Evolutionary conservation across 257 asterid genomes (phyloP), one percentile per base, ranked within the genome.

Genomic region (Petrea volubilis): DNA sequence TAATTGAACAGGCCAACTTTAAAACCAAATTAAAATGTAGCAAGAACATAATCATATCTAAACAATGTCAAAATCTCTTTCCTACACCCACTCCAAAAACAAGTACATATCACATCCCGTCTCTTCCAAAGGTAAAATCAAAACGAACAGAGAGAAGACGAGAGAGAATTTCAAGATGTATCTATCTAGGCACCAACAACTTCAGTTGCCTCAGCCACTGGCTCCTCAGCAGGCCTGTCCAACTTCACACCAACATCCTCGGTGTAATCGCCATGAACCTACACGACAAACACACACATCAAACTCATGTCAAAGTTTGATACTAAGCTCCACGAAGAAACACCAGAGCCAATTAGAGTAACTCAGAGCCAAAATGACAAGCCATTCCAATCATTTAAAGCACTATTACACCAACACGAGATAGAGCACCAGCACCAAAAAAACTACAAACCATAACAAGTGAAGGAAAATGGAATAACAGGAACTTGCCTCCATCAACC

Each of bases 241-340:
- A 90, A 12, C 84, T 86, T 84, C 62, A 63, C 62, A 7, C 96
- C 96, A 20, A 90, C 67, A 69, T 90, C 95, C 72, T 90, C 95
- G 3, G 77, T 70, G 46, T 81, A 84, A 50, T 90, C 93, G 1
- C 95, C 96, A 34, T 88, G 96, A 34, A 90, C 96, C 93, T 90
- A 71, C 58, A 84, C 7, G 4, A 8, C n/a, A 20, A 21, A 33
- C 18, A 70, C 8, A 49, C 14, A 12, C 15, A 12, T 60, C 9
- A 52, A 3, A 36, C 8, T 61, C 10, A 40, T 36, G 31, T 6
- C 3, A 3, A 3, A 28, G 24, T 57, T 57, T 12, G 10, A 23
- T 52, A 9, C 15, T 20, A 1, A 46, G 23, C 27, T 46, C 41
- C 57, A 25, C 38, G 21, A 38, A 24, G 8, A 60, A n/a, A n/a